A percentile compares a stretch with the other conserved stretches of the same genome.
Conservation (phyloP, 2,329 filamentous ascomycete species). For the Mycocentrospora acerina region DNA sequence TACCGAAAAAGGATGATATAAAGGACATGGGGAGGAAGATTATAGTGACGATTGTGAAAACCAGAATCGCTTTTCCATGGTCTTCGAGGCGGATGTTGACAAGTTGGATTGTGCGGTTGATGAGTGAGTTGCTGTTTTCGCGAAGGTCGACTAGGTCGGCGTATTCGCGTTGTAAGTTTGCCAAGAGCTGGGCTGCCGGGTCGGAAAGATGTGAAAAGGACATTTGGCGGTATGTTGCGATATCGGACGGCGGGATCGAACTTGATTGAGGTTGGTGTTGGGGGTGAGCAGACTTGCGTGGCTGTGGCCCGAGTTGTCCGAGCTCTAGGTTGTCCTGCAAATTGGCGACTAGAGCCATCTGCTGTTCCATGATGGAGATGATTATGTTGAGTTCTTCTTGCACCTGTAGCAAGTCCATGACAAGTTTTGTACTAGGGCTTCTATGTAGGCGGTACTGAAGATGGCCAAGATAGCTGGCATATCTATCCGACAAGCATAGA, state of each 20-base stretch:
- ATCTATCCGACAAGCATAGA: slow-evolving; percentile 45
- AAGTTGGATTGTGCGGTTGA: slow-evolving; percentile 48
- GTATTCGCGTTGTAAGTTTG: slow-evolving; percentile 46
- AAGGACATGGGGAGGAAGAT: slow-evolving; percentile 49
- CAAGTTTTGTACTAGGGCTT: slow-evolving; percentile 45
- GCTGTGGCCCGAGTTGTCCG: slow-evolving; percentile 4
- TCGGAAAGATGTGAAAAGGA: slow-evolving; percentile 41
- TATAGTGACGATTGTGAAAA: slow-evolving; percentile 49
- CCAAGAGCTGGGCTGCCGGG: slow-evolving; percentile 42
- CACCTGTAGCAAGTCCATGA: slow-evolving; percentile 48
- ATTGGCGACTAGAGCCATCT: slow-evolving; percentile 41
- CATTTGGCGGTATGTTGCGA: slow-evolving; percentile 42
- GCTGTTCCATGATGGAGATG: slow-evolving; percentile 47
- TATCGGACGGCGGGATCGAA: slow-evolving; percentile 21
- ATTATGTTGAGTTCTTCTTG: slow-evolving; percentile 50
- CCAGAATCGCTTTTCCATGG: slow-evolving; percentile 47
- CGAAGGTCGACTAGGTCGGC: slow-evolving; percentile 44
- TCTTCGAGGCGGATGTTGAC: slow-evolving; percentile 50
- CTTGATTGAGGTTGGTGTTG: slow-evolving; percentile 10
- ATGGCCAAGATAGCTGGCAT: slow-evolving; percentile 46
- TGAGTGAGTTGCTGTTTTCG: slow-evolving; percentile 46
- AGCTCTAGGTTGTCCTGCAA: slow-evolving; percentile 24
- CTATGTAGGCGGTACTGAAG: slow-evolving; percentile 47
- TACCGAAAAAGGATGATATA: slow-evolving; percentile 47
- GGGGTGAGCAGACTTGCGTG: slow-evolving; percentile 10